A percentile compares a stretch with the other conserved stretches of the same genome.
These are phyloP conservation scores for Alisma plantagoaquatica DNA, from an alignment of 106 monocot species.

Conservation along the genomic window DNA sequence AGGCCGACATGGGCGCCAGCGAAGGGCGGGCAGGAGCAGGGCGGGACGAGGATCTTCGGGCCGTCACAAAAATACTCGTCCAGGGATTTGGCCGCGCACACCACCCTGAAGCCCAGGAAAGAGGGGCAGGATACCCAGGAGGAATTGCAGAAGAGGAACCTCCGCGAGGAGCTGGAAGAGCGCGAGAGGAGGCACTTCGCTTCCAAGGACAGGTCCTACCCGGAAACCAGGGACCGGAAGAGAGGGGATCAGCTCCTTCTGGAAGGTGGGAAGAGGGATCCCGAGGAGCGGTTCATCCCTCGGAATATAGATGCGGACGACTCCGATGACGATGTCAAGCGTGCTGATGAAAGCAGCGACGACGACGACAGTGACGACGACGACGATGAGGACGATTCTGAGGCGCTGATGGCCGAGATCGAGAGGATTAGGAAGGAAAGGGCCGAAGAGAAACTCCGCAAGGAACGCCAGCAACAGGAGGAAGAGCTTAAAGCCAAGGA, in stretches of 20 bases:
- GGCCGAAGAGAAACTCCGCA: slow-evolving; percentile 74
- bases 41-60: slow-evolving; percentile 93
- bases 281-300: slow-evolving; percentile 77
- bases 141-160: slow-evolving; percentile 85
- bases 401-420: slow-evolving; percentile 84
- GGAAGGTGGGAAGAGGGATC: slow-evolving; percentile 81
- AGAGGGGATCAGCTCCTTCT: slow-evolving; percentile 76
- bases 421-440: slow-evolving; percentile 82
- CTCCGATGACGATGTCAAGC: slow-evolving; percentile 82
- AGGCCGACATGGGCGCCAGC: slow-evolving; percentile 97
- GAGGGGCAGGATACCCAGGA: slow-evolving; percentile 93
- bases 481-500: slow-evolving; percentile 88
- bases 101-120: slow-evolving; percentile 85
- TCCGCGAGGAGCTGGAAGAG: slow-evolving; percentile 85
- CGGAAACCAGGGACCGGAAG: slow-evolving; percentile 90
- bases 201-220: slow-evolving; percentile 81
- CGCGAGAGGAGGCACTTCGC: slow-evolving; percentile 76
- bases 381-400: slow-evolving; percentile 88
- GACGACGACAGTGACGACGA: slow-evolving; percentile 34
- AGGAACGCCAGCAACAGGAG: slow-evolving; percentile 72
- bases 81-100: slow-evolving; percentile 86
- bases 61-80: slow-evolving; percentile 96
- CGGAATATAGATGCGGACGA: slow-evolving; percentile 90
- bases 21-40: slow-evolving; percentile 96
- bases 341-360: no score